A percentile compares a stretch with the other conserved stretches of the same genome.
These are phyloP conservation scores for Trichoderma reesei DNA, from an alignment of 495 filamentous ascomycete species.

Conservation along the genomic window DNA sequence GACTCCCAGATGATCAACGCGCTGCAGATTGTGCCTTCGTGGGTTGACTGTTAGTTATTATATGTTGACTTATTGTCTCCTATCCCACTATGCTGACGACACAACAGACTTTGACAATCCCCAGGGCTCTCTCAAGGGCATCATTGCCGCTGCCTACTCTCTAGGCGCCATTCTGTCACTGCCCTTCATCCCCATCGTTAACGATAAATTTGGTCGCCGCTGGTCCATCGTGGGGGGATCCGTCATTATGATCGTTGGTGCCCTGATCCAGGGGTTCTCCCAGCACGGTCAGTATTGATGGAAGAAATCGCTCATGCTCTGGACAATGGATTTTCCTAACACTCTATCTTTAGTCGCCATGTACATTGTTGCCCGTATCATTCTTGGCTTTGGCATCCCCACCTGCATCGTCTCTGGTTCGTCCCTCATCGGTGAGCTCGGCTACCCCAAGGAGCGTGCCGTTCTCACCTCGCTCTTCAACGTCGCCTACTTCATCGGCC, in stretches of 20 bases:
- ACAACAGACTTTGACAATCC: slow-evolving; percentile 28
- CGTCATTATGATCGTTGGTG: slow-evolving; percentile 47
- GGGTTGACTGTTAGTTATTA: slow-evolving; percentile 38
- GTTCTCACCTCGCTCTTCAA: slow-evolving; percentile 63
- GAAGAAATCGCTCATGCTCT: neutral
- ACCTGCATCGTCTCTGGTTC: slow-evolving; percentile 57
- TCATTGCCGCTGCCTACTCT: slow-evolving; percentile 40
- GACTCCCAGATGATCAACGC: slow-evolving; percentile 65
- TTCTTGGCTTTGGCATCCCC: slow-evolving; percentile 56
- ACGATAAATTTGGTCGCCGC: slow-evolving; percentile 49
- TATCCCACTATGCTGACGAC: slow-evolving; percentile 2
- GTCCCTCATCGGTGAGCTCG: slow-evolving; percentile 54
- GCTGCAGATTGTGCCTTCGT: slow-evolving; percentile 49
- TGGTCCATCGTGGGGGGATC: slow-evolving; percentile 51
- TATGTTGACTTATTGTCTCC: neutral
- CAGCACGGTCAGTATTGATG: slow-evolving; percentile 24
- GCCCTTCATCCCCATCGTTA: slow-evolving; percentile 46
- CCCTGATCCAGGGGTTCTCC: slow-evolving; percentile 39
- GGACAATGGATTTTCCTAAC: neutral
- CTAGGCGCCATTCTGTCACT: slow-evolving; percentile 48
- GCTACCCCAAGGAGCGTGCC: slow-evolving; percentile 55
- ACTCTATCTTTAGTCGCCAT: slow-evolving; percentile 31
- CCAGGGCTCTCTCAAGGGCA: slow-evolving; percentile 31
- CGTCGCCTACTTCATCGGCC: slow-evolving; percentile 52
- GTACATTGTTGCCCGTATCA: slow-evolving; percentile 55